These are phyloP conservation scores for Diaporthe ampelina DNA, from an alignment of 2,329 filamentous ascomycete species.

Conservation along the genomic window DNA sequence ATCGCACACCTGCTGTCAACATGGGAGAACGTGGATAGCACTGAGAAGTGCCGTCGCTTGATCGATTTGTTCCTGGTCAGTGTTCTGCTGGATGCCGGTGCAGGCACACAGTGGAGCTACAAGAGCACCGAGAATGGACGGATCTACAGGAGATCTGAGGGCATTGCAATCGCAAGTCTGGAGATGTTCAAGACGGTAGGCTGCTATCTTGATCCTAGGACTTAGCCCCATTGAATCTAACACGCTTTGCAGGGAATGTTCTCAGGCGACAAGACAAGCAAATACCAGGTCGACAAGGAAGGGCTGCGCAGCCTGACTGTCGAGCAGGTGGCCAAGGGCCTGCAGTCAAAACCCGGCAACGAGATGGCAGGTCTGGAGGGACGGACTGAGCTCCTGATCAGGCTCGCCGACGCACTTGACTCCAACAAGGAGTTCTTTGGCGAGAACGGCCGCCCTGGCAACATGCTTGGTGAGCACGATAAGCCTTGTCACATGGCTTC, in stretches of 20 bases:
- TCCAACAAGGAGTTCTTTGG: constrained; percentile 89
- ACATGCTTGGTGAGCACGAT: constrained; percentile 83
- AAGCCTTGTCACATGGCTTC: constrained; percentile 3
- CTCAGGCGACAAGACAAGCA: constrained; percentile 84
- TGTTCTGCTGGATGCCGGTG: constrained; percentile 87
- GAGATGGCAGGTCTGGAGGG: constrained; percentile 88
- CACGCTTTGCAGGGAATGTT: constrained; percentile 74
- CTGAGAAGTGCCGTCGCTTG: constrained; percentile 80
- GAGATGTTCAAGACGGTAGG: constrained; percentile 91
- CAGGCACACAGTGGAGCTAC: constrained; percentile 92
- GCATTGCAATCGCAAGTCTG: constrained; percentile 80
- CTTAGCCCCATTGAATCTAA: constrained; percentile 33
- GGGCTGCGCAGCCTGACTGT: constrained; percentile 82
- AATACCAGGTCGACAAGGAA: constrained; percentile 89
- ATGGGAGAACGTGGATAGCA: constrained; percentile 76
- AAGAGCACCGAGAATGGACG: constrained; percentile 90
- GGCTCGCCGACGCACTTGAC: constrained; percentile 80
- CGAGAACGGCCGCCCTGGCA: constrained; percentile 85
- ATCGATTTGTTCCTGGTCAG: constrained; percentile 85
- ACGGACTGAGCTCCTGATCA: constrained; percentile 82
- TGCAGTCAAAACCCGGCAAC: constrained; percentile 88
- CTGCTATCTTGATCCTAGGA: constrained; percentile 4
- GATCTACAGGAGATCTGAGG: constrained; percentile 87
- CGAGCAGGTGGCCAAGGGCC: constrained; percentile 80
- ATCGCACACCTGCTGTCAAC: constrained; percentile 78